These are phyloP conservation scores for Epichloe festucae DNA, from an alignment of 2,329 filamentous ascomycete genomes.

Conservation along the genomic window DNA sequence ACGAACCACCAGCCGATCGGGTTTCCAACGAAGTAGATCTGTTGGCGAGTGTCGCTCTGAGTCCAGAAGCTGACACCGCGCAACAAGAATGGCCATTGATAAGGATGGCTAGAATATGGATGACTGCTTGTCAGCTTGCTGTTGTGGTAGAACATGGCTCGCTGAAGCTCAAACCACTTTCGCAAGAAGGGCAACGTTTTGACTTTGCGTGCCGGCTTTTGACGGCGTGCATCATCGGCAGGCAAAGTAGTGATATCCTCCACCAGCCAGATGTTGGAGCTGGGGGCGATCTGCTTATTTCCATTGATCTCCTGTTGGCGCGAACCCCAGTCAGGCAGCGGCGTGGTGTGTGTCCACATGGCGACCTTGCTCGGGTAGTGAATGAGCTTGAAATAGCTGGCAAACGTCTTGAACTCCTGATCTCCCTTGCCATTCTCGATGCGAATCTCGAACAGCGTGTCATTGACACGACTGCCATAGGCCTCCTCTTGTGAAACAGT, in stretches of 20 bases:
- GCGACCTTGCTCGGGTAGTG: constrained; percentile 92
- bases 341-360: constrained; percentile 96
- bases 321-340: constrained; percentile 93
- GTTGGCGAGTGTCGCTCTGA: constrained; percentile 82
- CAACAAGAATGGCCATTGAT: constrained; percentile 95
- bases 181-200: constrained; percentile 78
- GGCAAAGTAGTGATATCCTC: constrained; percentile 80
- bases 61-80: constrained; percentile 99
- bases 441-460: constrained; percentile 85
- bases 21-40: constrained; percentile 98
- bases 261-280: constrained; percentile 88
- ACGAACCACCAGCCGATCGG: constrained; percentile 95
- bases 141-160: constrained; percentile 99
- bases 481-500: constrained; percentile 63
- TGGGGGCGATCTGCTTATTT: constrained; percentile 85
- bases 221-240: constrained; percentile 56
- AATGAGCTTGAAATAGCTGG: constrained; percentile 89
- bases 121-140: constrained; percentile 95
- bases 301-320: constrained; percentile 99
- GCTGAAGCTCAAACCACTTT: constrained; percentile 94
- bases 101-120: constrained; percentile 86
- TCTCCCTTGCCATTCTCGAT: constrained; percentile 73
- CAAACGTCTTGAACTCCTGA: constrained; percentile 80
- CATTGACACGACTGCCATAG: constrained; percentile 61
- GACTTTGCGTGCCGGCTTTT: constrained; percentile 64